Evolutionary conservation across 495 filamentous ascomycete genomes (phyloP), one percentile per base, ranked within the genome.

Genomic region (Neurospora discreta): DNA sequence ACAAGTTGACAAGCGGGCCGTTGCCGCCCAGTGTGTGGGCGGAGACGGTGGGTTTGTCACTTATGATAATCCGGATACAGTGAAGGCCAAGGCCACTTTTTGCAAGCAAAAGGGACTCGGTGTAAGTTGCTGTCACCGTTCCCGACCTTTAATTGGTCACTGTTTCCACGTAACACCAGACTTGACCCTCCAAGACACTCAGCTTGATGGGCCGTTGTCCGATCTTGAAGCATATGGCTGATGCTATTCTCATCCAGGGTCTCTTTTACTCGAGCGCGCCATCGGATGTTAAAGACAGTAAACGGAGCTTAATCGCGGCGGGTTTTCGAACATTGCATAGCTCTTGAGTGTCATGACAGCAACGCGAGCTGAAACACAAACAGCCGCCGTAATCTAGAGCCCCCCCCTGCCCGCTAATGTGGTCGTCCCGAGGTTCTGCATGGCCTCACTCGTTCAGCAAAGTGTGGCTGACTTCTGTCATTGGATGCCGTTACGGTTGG

Each of bases 191-290:
- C 40, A 52, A 58, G 42, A 39, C 43, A 39, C 40, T 71, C 26
- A 16, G 15, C 36, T 58, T 13, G 33, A 42, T 7, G 20, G 42
- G 9, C 46, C 58, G 69, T 70, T 73, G 33, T 65, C 73, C 76
- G 65, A 74, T 73, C 20, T 18, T 36, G 42, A 9, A 69, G 13
- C 43, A 46, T 46, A 60, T 30, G 5, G 13, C 52, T 60, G 52
- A 60, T 30, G 52, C 11, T 68, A 16, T 41, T 58, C 73, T 10
- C 71, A 39, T n/a, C 52, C 41, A 87, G 85, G 94, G 94, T 0
- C 81, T 97, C 42, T 97, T 96, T 78, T 97, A 94, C 80, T 97
- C 93, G 94, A 91, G 91, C 70, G 93, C 92, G n/a, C 91, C 91
- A 23, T 91, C 88, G 3, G 94, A 97, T 81, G 85, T 86, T 5